A percentile compares a stretch with the other conserved stretches of the same genome.
Conservation (phyloP, 257 asterid genomes). For the Buddleja alternifolia region DNA sequence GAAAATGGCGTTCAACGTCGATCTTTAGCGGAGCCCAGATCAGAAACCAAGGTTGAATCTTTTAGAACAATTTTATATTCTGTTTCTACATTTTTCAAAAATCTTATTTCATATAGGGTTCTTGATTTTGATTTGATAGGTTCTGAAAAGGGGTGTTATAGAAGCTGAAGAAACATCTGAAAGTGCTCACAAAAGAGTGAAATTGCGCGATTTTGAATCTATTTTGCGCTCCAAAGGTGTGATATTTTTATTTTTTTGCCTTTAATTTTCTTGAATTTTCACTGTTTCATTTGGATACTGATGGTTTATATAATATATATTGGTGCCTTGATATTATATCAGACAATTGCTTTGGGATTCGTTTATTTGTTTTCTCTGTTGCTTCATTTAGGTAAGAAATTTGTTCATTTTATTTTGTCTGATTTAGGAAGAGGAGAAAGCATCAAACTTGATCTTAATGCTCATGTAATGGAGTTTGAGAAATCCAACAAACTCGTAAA, state of each 20-base stretch:
- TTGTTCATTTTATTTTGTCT: constrained; percentile 6
- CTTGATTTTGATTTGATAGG: constrained; percentile 27
- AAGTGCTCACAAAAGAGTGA: constrained; percentile 30
- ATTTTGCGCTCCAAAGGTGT: constrained; percentile 32
- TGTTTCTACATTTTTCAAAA: too few species aligned
- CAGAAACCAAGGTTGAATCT: constrained; percentile 38
- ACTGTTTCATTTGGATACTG: constrained; percentile 15
- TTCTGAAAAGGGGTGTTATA: constrained; percentile 27
- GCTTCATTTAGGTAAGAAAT: constrained; percentile 5
- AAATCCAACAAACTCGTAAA: constrained; percentile 38
- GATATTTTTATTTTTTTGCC: constrained; percentile 4
- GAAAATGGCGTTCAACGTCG: constrained; percentile 19
- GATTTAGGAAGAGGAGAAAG: constrained; percentile 44
- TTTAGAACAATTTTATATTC: neutral
- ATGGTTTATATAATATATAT: neutral
- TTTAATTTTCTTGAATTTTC: neutral
- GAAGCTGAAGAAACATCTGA: constrained; percentile 31
- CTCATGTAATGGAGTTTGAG: constrained; percentile 34
- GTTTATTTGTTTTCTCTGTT: neutral
- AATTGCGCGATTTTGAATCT: constrained; percentile 32
- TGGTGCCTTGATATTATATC: too few species aligned
- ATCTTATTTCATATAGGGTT: neutral
- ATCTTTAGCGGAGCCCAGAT: constrained; percentile 29
- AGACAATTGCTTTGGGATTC: too few species aligned
- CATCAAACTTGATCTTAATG: constrained; percentile 60